Conservation (phyloP, 805 yeast genomes). For the Candida coquimbonensis region DNA sequence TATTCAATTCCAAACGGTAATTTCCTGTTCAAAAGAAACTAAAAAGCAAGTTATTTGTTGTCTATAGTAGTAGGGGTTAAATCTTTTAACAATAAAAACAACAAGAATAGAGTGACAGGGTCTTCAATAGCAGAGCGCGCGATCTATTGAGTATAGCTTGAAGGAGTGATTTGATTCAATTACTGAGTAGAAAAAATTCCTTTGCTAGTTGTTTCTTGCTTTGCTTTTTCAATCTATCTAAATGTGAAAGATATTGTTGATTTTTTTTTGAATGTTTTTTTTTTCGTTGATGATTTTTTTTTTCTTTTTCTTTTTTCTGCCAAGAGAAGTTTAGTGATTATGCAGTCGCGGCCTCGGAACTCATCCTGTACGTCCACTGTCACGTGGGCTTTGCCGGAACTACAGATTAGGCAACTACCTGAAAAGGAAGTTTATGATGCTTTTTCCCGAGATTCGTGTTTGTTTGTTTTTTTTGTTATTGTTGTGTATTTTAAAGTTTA, state of each 20-base stretch:
- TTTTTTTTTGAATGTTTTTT: not conserved
- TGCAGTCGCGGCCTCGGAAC: constrained; percentile 1
- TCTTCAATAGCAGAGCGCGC: too few relatives aligned
- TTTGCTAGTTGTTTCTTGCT: not conserved
- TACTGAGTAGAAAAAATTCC: too few relatives aligned
- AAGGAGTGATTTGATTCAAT: too few relatives aligned
- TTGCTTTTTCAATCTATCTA: not conserved
- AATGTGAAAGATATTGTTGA: not conserved
- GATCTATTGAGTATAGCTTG: too few relatives aligned
- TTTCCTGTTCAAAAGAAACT: too few relatives aligned
- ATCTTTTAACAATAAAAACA: not conserved
- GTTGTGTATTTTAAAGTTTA: too few relatives aligned
- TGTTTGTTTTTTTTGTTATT: not conserved
- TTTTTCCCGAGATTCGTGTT: not conserved
- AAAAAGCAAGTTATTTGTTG: not conserved
- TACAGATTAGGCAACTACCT: not conserved
- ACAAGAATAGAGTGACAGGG: too few relatives aligned
- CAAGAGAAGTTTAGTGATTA: constrained; percentile 2
- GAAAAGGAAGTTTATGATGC: not conserved
- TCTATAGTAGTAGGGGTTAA: not conserved
- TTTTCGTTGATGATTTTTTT: constrained; percentile 4
- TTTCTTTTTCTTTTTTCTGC: not conserved
- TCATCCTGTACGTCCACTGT: too few relatives aligned
- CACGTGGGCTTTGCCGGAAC: not conserved
- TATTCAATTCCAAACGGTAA: too few relatives aligned